Percentiles rank a stretch among this genome's conserved stretches.
phyloP scores from a whole-genome alignment of 2,329 filamentous ascomycete genomes.

The Diaporthe vexans region DNA sequence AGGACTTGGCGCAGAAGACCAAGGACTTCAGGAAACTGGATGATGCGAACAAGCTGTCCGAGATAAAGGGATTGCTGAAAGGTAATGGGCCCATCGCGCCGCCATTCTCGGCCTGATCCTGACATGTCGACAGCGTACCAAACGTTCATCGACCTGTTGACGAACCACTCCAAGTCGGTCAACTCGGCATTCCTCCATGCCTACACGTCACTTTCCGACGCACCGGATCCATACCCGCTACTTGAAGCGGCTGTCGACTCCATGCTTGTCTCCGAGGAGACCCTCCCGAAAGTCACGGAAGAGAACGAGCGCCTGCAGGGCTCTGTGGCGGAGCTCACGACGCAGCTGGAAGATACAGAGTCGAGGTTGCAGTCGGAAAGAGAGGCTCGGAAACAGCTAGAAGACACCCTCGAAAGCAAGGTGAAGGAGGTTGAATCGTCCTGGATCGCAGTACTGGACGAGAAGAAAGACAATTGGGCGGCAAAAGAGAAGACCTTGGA shows the following conservation, averaged over 20 bases:
- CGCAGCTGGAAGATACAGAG: slow-evolving; percentile 87
- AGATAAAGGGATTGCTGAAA: slow-evolving; percentile 92
- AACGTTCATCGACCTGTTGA: slow-evolving; percentile 95
- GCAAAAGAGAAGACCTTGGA: slow-evolving; percentile 90
- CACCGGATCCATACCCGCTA: slow-evolving; percentile 94
- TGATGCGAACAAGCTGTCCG: slow-evolving; percentile 85
- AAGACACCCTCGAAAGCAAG: slow-evolving; percentile 81
- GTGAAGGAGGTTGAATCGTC: slow-evolving; percentile 92
- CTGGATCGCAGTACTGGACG: slow-evolving; percentile 89
- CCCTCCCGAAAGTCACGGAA: slow-evolving; percentile 86
- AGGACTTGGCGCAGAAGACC: slow-evolving; percentile 98
- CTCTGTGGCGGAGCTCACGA: slow-evolving; percentile 80
- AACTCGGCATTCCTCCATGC: slow-evolving; percentile 93
- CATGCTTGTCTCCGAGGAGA: slow-evolving; percentile 91
- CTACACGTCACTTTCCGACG: slow-evolving; percentile 94
- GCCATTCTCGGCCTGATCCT: slow-evolving; percentile 39
- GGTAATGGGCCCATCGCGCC: slow-evolving; percentile 60
- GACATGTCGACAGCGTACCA: slow-evolving; percentile 80
- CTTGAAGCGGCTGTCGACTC: slow-evolving; percentile 97
- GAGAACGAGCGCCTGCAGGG: slow-evolving; percentile 92
- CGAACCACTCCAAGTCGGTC: slow-evolving; percentile 94
- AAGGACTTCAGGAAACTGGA: slow-evolving; percentile 98
- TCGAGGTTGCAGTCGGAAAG: slow-evolving; percentile 84
- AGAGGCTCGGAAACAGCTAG: slow-evolving; percentile 78
- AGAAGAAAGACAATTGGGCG: slow-evolving; percentile 97